These are phyloP conservation scores for Lagenidium sp. DNA, from an alignment of 352 stramenopile species.

Conservation along the genomic window DNA sequence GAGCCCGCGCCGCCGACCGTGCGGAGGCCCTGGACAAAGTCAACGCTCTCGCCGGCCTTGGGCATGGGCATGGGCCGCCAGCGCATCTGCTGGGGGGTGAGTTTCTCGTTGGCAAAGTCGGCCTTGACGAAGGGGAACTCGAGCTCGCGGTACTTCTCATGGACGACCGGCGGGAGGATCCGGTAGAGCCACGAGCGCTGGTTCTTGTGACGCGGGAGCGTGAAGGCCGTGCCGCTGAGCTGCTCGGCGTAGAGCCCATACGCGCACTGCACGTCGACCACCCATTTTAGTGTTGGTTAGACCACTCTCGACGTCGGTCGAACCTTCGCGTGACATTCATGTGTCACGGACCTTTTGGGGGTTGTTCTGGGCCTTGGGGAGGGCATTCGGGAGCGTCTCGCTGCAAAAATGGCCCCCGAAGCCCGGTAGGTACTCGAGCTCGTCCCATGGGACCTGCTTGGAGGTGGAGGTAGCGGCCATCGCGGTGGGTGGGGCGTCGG, in stretches of 20 bases:
- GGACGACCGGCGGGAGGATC: constrained; percentile 80
- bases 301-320: too few species aligned
- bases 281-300: too few species aligned
- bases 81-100: constrained; percentile 89
- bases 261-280: constrained; percentile 45
- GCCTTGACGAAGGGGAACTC: constrained; percentile 41
- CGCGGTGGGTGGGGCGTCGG: too few species aligned
- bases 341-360: constrained; percentile 64
- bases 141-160: constrained; percentile 58
- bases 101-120: constrained; percentile 56
- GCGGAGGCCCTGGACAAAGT: constrained; percentile 87
- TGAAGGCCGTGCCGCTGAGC: constrained; percentile 96
- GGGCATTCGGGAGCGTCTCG: constrained; percentile 80
- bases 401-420: constrained; percentile 94
- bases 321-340: too few species aligned
- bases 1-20: constrained; percentile 86
- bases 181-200: constrained; percentile 92
- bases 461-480: too few species aligned
- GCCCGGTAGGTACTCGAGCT: constrained; percentile 82
- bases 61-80: constrained; percentile 87
- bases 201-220: constrained; percentile 83
- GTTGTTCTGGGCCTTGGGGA: constrained; percentile 93
- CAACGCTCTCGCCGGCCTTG: constrained; percentile 27
- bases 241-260: constrained; percentile 94
- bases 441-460: constrained; percentile 28